A percentile compares a stretch with the other conserved stretches of the same genome.
These are phyloP conservation scores for Aspergillus proliferans DNA, from an alignment of 2,329 filamentous ascomycete species.

Conservation along the genomic window DNA sequence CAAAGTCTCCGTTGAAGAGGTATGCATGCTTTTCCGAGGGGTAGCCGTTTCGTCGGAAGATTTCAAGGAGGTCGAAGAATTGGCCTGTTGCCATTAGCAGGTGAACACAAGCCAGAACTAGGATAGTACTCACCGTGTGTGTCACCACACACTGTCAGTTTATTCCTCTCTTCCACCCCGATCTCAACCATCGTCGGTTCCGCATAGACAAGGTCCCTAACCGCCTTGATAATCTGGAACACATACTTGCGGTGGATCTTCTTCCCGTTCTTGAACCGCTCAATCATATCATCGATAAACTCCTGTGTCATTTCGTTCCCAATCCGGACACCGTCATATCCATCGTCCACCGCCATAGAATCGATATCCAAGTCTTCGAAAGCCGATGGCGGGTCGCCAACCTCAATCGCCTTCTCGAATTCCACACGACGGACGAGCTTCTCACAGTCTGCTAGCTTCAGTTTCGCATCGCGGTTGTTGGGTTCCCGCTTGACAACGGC, in stretches of 20 bases:
- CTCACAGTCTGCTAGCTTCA: slow-evolving; percentile 88
- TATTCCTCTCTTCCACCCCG: slow-evolving; percentile 67
- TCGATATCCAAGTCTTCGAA: slow-evolving; percentile 86
- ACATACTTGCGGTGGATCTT: slow-evolving; percentile 94
- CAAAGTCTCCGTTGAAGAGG: slow-evolving; percentile 97
- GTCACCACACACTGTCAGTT: slow-evolving; percentile 92
- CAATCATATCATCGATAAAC: slow-evolving; percentile 95
- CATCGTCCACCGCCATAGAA: slow-evolving; percentile 71
- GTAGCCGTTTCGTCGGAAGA: slow-evolving; percentile 84
- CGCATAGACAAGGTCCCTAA: slow-evolving; percentile 81
- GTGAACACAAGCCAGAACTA: not conserved
- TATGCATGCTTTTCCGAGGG: slow-evolving; percentile 85
- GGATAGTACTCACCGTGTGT: slow-evolving; percentile 65
- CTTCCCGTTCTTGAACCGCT: slow-evolving; percentile 93
- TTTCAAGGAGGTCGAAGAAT: slow-evolving; percentile 94
- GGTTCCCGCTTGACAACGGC: slow-evolving; percentile 83
- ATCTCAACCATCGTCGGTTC: slow-evolving; percentile 97
- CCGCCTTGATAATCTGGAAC: slow-evolving; percentile 88
- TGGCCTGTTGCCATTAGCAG: slow-evolving; percentile 56
- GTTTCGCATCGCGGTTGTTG: slow-evolving; percentile 78
- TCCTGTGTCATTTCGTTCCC: slow-evolving; percentile 84
- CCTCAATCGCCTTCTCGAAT: slow-evolving; percentile 91
- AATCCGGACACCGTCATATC: slow-evolving; percentile 78
- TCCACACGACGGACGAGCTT: slow-evolving; percentile 88
- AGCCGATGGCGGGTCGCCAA: slow-evolving; percentile 85